These are phyloP conservation scores for Trichoderma lentiforme DNA, from an alignment of 2,329 filamentous ascomycete genomes.

Conservation along the genomic window DNA sequence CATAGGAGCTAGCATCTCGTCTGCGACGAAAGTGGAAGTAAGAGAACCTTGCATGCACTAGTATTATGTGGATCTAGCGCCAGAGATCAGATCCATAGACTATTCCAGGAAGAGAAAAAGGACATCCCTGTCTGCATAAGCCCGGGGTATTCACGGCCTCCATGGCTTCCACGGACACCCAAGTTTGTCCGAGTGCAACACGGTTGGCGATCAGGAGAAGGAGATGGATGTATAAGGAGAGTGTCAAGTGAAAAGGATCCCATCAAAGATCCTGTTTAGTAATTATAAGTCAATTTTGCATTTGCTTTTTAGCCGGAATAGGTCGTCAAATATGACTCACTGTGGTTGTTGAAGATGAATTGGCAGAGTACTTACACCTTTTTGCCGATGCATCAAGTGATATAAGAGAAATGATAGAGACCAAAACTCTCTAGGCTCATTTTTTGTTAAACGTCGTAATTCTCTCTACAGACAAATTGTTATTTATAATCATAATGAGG, in stretches of 20 bases:
- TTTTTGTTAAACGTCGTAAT: rapidly evolving
- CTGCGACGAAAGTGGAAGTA: neutral
- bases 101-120: neutral
- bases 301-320: neutral
- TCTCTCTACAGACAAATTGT: no score
- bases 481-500: no score
- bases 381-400: neutral
- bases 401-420: neutral
- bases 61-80: neutral
- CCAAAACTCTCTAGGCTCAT: neutral
- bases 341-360: neutral
- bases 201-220: neutral
- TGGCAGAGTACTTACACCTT: neutral
- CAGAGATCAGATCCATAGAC: neutral
- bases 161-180: neutral
- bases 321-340: neutral
- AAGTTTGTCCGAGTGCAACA: neutral
- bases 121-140: conserved; percentile 10
- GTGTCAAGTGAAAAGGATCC: neutral
- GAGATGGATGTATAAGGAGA: neutral
- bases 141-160: neutral
- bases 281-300: neutral
- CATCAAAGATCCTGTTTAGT: neutral
- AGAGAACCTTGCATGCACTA: conserved; percentile 4
- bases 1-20: neutral